Conservation (phyloP, 768 basidiomycete genomes). For the Russula foetens region DNA sequence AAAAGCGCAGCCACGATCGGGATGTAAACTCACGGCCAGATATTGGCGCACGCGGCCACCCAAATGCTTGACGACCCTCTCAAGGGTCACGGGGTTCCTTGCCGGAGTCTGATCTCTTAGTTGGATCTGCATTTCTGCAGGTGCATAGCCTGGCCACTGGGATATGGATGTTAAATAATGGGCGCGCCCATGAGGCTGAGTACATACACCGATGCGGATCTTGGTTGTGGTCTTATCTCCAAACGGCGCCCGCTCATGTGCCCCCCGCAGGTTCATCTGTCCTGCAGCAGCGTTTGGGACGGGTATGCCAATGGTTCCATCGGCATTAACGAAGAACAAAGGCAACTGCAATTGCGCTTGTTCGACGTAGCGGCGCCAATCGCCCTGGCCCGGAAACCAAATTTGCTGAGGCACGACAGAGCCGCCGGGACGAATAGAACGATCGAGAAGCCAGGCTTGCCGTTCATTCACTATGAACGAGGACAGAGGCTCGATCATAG, state of each 20-base stretch:
- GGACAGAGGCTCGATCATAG: neutral
- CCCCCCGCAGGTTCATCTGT: neutral
- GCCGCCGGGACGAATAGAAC: neutral
- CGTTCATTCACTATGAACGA: neutral
- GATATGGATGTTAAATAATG: neutral
- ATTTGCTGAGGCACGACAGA: constrained; percentile 12
- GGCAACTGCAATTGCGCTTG: constrained; percentile 6
- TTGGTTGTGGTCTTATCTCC: constrained; percentile 1
- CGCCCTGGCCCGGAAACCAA: constrained; percentile 12
- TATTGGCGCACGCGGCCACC: constrained; percentile 6
- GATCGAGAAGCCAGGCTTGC: constrained; percentile 9
- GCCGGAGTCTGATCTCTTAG: neutral
- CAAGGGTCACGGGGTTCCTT: neutral
- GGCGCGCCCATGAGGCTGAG: neutral
- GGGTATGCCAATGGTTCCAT: constrained; percentile 10
- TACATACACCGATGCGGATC: constrained; percentile 9
- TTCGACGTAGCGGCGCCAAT: constrained; percentile 13
- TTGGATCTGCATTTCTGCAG: constrained; percentile 4
- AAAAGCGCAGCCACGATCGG: neutral
- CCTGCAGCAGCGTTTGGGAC: constrained; percentile 5
- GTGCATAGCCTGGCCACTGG: constrained; percentile 13
- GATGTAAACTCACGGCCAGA: neutral
- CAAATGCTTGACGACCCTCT: constrained; percentile 8
- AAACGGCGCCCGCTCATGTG: neutral
- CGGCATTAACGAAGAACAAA: constrained; percentile 2